Conservation (phyloP, 805 yeast species). For the Candida tibetensis region DNA sequence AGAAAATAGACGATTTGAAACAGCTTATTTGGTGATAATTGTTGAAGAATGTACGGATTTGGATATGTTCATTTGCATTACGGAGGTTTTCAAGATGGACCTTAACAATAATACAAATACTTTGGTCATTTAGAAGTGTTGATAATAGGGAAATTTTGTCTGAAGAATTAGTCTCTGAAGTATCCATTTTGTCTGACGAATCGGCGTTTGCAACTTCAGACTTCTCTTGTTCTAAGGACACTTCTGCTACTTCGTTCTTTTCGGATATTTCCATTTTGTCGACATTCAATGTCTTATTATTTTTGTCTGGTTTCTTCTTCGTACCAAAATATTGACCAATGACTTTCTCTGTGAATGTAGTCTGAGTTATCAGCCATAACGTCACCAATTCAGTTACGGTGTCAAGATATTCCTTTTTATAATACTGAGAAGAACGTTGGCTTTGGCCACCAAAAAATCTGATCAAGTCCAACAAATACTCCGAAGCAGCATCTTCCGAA, state of each 20-base stretch:
- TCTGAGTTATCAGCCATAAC: slow-evolving; percentile 10
- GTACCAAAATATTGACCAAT: slow-evolving; percentile 17
- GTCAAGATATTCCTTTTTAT: slow-evolving; percentile 18
- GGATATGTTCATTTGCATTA: neutral
- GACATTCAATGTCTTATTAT: too few relatives aligned
- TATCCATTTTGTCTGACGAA: neutral
- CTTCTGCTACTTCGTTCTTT: too few relatives aligned
- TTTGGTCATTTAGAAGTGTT: slow-evolving; percentile 38
- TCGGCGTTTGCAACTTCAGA: neutral
- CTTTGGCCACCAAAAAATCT: slow-evolving; percentile 22
- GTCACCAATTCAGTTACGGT: slow-evolving; percentile 11
- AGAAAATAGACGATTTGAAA: slow-evolving; percentile 42
- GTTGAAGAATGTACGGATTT: slow-evolving; percentile 29
- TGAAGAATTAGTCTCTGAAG: neutral
- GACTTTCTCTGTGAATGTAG: slow-evolving; percentile 12
- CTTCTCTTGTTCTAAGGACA: too few relatives aligned
- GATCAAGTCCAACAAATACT: slow-evolving; percentile 25
- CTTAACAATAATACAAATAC: slow-evolving; percentile 36
- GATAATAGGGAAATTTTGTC: slow-evolving; percentile 17
- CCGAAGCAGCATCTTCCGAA: slow-evolving; percentile 20
- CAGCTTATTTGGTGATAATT: slow-evolving; percentile 22
- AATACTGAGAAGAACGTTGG: slow-evolving; percentile 8
- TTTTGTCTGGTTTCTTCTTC: slow-evolving; percentile 8
- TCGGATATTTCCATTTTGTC: too few relatives aligned
- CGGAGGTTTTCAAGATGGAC: slow-evolving; percentile 28